phyloP scores from a whole-genome alignment of 768 basidiomycete genomes.

The Auricularia heimuer region DNA sequence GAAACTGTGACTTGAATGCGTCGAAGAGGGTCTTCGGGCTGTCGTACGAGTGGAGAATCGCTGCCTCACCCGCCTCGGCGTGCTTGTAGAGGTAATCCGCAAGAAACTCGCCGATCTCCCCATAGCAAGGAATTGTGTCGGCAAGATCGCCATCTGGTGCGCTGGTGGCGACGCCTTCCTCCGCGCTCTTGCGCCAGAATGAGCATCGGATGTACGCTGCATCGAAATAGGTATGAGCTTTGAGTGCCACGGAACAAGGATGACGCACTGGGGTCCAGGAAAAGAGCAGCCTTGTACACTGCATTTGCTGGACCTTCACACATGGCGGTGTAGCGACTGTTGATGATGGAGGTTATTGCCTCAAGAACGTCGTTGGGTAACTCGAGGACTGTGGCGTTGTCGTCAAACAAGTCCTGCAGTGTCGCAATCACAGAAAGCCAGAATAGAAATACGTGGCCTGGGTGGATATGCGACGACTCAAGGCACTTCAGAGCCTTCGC shows the following conservation, averaged over 20 bases:
- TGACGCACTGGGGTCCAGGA: background rate
- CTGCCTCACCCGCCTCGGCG: background rate
- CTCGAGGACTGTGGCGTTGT: background rate
- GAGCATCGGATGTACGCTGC: background rate
- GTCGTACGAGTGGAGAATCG: background rate
- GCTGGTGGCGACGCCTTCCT: background rate
- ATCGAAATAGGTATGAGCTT: background rate
- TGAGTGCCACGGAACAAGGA: background rate
- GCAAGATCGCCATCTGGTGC: background rate
- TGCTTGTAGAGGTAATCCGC: background rate
- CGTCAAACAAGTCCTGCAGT: constrained; percentile 10
- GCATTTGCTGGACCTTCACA: background rate
- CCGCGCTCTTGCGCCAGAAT: background rate
- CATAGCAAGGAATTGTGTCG: background rate
- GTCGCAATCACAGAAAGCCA: constrained; percentile 24
- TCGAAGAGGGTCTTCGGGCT: background rate
- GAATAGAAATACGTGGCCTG: constrained; percentile 26
- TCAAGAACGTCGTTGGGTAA: background rate
- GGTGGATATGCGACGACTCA: constrained; percentile 18
- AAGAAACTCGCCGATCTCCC: background rate
- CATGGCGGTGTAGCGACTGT: background rate
- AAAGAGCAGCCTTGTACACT: background rate
- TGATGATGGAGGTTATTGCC: background rate
- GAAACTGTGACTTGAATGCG: background rate
- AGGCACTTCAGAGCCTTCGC: constrained; percentile 24